phyloP scores from a whole-genome alignment of 1,284 basidiomycete genomes.

The Austroboletus niveus region DNA sequence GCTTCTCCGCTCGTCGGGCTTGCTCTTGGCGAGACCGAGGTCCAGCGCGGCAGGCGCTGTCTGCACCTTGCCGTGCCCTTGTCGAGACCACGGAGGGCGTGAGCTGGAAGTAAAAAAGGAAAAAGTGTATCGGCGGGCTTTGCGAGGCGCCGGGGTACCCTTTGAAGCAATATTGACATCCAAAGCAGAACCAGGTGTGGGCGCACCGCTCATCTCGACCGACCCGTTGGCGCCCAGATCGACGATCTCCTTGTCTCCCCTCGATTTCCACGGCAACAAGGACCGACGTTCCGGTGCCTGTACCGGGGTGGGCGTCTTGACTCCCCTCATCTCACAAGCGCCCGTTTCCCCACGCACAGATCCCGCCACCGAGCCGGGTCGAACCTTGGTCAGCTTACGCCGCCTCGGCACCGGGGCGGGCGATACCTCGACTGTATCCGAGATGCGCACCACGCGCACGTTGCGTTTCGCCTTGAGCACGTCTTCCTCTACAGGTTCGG shows the following conservation, averaged over 20 bases:
- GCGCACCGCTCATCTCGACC: no score
- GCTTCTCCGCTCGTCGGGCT: constrained; percentile 6
- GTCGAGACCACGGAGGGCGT: constrained; percentile 15
- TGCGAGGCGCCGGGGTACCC: constrained; percentile 1
- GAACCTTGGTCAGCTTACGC: constrained; percentile 27
- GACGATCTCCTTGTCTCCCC: background rate
- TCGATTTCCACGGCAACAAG: constrained; percentile 24
- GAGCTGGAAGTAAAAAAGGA: constrained; percentile 23
- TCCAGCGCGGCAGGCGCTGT: background rate
- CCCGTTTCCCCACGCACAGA: background rate
- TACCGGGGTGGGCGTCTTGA: background rate
- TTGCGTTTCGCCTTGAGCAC: constrained; percentile 14
- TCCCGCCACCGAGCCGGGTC: constrained; percentile 3
- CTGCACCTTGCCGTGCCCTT: constrained; percentile 14
- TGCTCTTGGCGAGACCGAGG: background rate
- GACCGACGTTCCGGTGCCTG: constrained; percentile 19
- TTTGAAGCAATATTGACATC: no score
- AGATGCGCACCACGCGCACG: constrained; percentile 25
- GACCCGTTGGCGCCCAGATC: no score
- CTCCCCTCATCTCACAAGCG: background rate
- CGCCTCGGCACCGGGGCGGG: constrained; percentile 12
- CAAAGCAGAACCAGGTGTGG: no score
- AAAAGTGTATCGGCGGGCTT: constrained; percentile 23
- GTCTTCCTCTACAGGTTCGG: background rate
- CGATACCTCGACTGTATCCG: constrained; percentile 25